Evolutionary conservation across 768 basidiomycete species (phyloP).

Genomic region (Tylopilus sp.): DNA sequence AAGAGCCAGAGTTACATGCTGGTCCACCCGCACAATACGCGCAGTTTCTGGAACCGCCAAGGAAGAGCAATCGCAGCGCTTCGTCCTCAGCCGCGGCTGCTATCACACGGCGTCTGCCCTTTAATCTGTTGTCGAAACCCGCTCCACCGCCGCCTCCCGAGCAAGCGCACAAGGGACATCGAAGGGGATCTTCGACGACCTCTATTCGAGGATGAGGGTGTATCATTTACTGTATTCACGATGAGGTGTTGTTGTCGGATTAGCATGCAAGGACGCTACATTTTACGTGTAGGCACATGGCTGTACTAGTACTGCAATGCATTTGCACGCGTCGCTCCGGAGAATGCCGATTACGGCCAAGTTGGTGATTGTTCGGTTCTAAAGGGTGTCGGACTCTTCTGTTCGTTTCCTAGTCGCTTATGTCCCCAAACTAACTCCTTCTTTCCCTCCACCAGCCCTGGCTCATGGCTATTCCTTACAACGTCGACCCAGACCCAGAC

Average conservation of each 20-base stretch:
- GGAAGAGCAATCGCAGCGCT: constrained; percentile 37
- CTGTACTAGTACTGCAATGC: constrained; percentile 17
- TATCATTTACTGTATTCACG: constrained; percentile 11
- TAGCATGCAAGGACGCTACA: constrained; percentile 21
- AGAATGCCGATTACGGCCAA: constrained; percentile 21
- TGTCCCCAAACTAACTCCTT: constrained; percentile 5
- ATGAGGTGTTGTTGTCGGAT: constrained; percentile 23
- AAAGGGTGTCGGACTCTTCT: constrained; percentile 11
- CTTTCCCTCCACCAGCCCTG: not conserved
- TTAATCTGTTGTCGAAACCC: constrained; percentile 62
- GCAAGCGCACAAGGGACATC: constrained; percentile 31
- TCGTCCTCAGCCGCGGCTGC: constrained; percentile 47
- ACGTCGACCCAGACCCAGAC: constrained; percentile 57
- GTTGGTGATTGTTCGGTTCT: constrained; percentile 4
- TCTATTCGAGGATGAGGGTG: constrained; percentile 31
- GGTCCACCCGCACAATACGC: constrained; percentile 72
- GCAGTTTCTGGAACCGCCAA: constrained; percentile 66
- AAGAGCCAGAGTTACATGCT: constrained; percentile 50
- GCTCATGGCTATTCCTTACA: constrained; percentile 60
- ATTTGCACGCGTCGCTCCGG: constrained; percentile 9
- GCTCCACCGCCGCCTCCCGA: constrained; percentile 33
- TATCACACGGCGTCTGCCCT: constrained; percentile 56
- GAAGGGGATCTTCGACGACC: constrained; percentile 42
- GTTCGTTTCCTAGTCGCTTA: constrained; percentile 3
- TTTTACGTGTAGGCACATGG: not conserved